These are phyloP conservation scores for Pyrenochaeta sp. DNA, from an alignment of 2,329 filamentous ascomycete species.

Conservation along the genomic window DNA sequence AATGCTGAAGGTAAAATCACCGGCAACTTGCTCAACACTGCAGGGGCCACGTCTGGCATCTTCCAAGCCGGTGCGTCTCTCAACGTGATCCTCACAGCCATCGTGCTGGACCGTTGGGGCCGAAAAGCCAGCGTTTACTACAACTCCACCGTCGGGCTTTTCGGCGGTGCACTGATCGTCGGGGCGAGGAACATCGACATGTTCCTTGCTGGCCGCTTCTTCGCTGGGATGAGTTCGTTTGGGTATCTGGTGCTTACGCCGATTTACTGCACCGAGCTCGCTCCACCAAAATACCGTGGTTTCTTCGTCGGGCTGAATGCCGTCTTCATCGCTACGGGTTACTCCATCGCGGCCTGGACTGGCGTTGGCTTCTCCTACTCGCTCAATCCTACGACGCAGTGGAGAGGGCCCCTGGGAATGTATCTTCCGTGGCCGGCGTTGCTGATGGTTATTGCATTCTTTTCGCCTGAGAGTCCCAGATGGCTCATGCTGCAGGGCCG, in stretches of 20 bases:
- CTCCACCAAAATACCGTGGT: constrained; percentile 29
- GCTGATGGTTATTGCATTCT: constrained; percentile 27
- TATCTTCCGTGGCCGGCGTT: constrained; percentile 32
- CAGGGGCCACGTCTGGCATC: constrained; percentile 30
- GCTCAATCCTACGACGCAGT: constrained; percentile 20
- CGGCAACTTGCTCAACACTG: constrained; percentile 19
- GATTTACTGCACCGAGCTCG: constrained; percentile 30
- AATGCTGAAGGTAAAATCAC: constrained; percentile 20
- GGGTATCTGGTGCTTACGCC: constrained; percentile 35
- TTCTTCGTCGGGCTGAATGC: constrained; percentile 37
- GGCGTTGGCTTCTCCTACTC: constrained; percentile 31
- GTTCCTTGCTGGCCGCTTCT: constrained; percentile 71
- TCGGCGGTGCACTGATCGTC: constrained; percentile 26
- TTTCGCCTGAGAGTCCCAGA: constrained; percentile 48
- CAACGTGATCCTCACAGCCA: constrained; percentile 21
- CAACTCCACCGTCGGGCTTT: constrained; percentile 23
- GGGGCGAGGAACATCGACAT: constrained; percentile 23
- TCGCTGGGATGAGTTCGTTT: constrained; percentile 66
- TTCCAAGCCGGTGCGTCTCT: constrained; percentile 33
- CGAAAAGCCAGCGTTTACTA: constrained; percentile 29
- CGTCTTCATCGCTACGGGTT: constrained; percentile 31
- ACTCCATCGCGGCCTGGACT: constrained; percentile 32
- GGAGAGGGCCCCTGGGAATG: constrained; percentile 35
- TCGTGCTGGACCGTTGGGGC: constrained; percentile 29
- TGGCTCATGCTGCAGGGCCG: constrained; percentile 42